Conservation (phyloP, 2,329 filamentous ascomycete genomes). For the Sarocladium kiliense region DNA sequence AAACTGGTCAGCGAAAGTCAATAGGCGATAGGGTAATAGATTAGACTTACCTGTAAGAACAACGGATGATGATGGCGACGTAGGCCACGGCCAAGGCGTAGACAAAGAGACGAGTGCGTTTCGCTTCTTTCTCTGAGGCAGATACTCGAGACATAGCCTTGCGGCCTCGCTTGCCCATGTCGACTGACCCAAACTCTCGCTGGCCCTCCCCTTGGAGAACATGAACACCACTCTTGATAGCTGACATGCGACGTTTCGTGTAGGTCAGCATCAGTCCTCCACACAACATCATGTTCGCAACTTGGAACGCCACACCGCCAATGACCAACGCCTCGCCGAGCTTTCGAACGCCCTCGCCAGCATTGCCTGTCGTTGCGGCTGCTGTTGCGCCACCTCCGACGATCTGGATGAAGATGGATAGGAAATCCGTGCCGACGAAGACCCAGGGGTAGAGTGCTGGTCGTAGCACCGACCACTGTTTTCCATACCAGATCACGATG, state of each 20-base stretch:
- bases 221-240: neutral
- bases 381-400: conserved; percentile 26
- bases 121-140: neutral
- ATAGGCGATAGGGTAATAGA: too few relatives aligned
- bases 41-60: conserved; percentile 13
- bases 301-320: conserved; percentile 20
- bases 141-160: neutral
- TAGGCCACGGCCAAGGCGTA: conserved; percentile 11
- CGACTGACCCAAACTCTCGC: neutral
- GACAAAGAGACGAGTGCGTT: conserved; percentile 7
- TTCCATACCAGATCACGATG: conserved; percentile 36
- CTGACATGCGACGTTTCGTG: neutral
- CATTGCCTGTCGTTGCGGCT: conserved; percentile 12
- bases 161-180: neutral
- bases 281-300: conserved; percentile 21
- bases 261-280: conserved; percentile 13
- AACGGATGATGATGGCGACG: conserved; percentile 12
- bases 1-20: neutral
- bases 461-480: conserved; percentile 31
- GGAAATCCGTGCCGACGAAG: conserved; percentile 43
- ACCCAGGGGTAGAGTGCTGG: conserved; percentile 42
- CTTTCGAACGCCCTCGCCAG: neutral
- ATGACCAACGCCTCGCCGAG: conserved; percentile 14
- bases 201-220: neutral
- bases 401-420: conserved; percentile 26